These are phyloP conservation scores for Trichosanthes cucumerina DNA, from an alignment of 306 rosid genomes.

Conservation along the genomic window DNA sequence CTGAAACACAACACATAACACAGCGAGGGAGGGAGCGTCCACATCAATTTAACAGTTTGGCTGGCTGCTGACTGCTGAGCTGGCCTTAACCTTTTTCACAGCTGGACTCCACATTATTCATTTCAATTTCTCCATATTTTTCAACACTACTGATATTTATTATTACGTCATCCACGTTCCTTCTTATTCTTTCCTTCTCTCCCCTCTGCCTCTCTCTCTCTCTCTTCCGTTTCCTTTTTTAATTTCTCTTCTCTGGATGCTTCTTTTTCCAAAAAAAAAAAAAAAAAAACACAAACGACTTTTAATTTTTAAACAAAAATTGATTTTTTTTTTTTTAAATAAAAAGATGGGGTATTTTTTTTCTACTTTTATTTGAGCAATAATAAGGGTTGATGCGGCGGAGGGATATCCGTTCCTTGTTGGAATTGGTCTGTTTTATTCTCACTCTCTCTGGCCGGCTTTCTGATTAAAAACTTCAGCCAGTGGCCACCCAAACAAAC, in stretches of 20 bases:
- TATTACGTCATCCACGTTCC: conserved; percentile 11
- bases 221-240: background rate
- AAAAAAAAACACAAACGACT: no score
- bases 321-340: no score
- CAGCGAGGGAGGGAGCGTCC: background rate
- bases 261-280: no score
- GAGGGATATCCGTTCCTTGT: background rate
- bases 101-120: background rate
- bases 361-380: no score
- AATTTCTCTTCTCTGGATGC: no score
- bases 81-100: background rate
- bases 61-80: background rate
- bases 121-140: background rate
- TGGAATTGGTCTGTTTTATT: conserved; percentile 3
- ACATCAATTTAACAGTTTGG: background rate
- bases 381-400: background rate
- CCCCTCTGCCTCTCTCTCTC: no score
- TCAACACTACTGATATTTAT: background rate
- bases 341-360: background rate
- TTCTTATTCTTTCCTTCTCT: background rate
- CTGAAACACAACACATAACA: background rate
- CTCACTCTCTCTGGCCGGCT: background rate
- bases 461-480: background rate
- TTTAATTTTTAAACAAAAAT: background rate
- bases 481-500: background rate